Evolutionary conservation across 2,329 filamentous ascomycete species (phyloP), one percentile per base, ranked within the genome.

Genomic region (Clonostachys chloroleuca): DNA sequence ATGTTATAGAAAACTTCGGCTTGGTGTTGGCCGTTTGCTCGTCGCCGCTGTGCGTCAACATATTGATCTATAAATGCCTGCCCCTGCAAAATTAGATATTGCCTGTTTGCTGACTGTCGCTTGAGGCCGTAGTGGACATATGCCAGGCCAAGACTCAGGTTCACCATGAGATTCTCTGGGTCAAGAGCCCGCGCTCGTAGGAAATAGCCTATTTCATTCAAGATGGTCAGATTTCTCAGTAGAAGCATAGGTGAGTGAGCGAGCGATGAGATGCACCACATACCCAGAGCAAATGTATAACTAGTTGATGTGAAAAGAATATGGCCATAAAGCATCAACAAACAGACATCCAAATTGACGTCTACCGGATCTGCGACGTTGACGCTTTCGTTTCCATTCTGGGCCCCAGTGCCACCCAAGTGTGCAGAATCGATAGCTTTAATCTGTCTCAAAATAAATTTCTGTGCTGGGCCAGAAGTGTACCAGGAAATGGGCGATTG

Each of bases 81-180:
- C 0, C 91, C 94, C 63, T 97, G 92, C 53, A 89, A 76, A 40
- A 96, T 83, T 39, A 91, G 81, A 59, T 89, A 92, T 61, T 97
- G 92, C 2, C 94, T 77, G 61, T 97, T 97, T 43, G 92, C 89
- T 0, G 87, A 84, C 64, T 95, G 89, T 3, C 92, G 81, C 64
- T 97, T 96, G 59, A 96, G 78, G 1, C 87, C 86, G 62, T 94
- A 87, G 63, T 96, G 89, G 37, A 96, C 80, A 63, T 96, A 97
- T 33, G 86, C 85, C 12, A 94, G 78, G 0, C 86, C 91, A 20
- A 96, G 84, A 56, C 82, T 87, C 12, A 99, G 78, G 52, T 90
- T 86, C 52, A 96, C 80, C 57, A 89, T 82, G 0, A 86, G 78
- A 58, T 96, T 95, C 8, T 78, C 67, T 1, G 88, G 86, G 53